Percentiles rank a stretch among this genome's conserved stretches.
Evolutionary conservation across 306 rosid species (phyloP).

Genomic region (Quillaja saponaria): DNA sequence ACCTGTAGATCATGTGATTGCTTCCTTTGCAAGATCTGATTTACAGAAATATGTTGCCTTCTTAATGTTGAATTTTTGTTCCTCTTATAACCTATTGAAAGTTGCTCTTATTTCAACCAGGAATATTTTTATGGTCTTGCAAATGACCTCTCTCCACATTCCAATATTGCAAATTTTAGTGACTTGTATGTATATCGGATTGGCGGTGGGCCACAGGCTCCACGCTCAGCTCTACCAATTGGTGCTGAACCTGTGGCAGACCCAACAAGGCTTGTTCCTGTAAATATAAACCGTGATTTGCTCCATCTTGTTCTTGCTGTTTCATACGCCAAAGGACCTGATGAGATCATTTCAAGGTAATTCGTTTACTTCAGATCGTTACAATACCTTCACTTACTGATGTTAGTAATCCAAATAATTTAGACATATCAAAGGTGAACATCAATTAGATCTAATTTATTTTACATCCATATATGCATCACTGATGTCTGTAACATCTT

Average conservation of each 20-base stretch:
- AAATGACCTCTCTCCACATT: slow-evolving; percentile 93
- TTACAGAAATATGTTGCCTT: slow-evolving; percentile 3
- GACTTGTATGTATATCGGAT: slow-evolving; percentile 78
- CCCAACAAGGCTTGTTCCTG: slow-evolving; percentile 83
- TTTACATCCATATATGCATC: too few species aligned
- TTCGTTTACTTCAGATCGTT: neutral
- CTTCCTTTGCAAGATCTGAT: neutral
- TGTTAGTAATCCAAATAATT: too few species aligned
- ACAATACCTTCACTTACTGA: too few species aligned
- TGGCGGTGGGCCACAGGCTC: slow-evolving; percentile 99
- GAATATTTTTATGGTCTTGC: slow-evolving; percentile 90
- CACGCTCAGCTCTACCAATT: slow-evolving; percentile 93
- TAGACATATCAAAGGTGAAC: too few species aligned
- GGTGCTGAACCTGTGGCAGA: slow-evolving; percentile 98
- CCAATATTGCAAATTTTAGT: slow-evolving; percentile 72
- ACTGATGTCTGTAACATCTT: too few species aligned
- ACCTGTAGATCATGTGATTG: neutral
- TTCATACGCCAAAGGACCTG: slow-evolving; percentile 89
- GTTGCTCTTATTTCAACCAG: slow-evolving; percentile 64
- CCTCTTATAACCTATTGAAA: too few species aligned
- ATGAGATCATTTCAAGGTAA: slow-evolving; percentile 89
- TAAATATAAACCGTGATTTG: slow-evolving; percentile 75
- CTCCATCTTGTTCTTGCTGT: slow-evolving; percentile 81
- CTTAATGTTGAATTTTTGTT: too few species aligned
- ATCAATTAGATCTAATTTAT: too few species aligned